These are phyloP conservation scores for Microsporum audouinii DNA, from an alignment of 2,329 filamentous ascomycete species.

Conservation along the genomic window DNA sequence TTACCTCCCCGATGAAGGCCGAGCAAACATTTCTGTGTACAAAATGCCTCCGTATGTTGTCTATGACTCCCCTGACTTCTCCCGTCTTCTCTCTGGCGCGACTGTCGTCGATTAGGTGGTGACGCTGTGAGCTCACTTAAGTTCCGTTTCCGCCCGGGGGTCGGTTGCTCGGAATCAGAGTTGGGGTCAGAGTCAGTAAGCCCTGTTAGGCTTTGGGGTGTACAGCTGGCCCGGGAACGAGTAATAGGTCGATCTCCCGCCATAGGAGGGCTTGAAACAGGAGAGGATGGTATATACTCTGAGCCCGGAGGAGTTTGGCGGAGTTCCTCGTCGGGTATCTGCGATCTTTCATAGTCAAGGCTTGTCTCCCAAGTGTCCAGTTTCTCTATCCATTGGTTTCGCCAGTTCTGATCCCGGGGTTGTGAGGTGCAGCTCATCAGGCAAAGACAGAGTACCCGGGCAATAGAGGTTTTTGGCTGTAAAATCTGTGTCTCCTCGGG, in stretches of 20 bases:
- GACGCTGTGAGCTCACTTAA: constrained; percentile 15
- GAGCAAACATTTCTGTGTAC: constrained; percentile 11
- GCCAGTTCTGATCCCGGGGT: constrained; percentile 16
- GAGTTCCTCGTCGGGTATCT: constrained; percentile 16
- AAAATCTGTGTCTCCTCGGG: constrained; percentile 8
- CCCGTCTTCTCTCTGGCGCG: not conserved
- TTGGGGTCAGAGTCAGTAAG: constrained; percentile 11
- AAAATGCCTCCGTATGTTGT: constrained; percentile 3
- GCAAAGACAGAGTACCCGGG: constrained; percentile 16
- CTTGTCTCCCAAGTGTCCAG: constrained; percentile 16
- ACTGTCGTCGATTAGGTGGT: not conserved
- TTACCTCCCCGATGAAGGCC: constrained; percentile 11
- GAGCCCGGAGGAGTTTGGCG: constrained; percentile 14
- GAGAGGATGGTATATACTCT: constrained; percentile 18
- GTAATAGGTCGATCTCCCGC: constrained; percentile 14
- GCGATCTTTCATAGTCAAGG: constrained; percentile 15
- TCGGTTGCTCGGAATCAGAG: constrained; percentile 13
- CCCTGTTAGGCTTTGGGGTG: constrained; percentile 9
- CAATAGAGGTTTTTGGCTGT: constrained; percentile 15
- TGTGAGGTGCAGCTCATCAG: constrained; percentile 17
- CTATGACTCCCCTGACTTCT: not conserved
- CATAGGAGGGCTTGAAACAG: constrained; percentile 9
- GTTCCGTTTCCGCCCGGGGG: constrained; percentile 15
- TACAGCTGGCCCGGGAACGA: constrained; percentile 15
- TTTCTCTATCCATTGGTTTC: constrained; percentile 11